These are phyloP conservation scores for Isatis tinctoria DNA, from an alignment of 345 rosid genomes.

Conservation along the genomic window DNA sequence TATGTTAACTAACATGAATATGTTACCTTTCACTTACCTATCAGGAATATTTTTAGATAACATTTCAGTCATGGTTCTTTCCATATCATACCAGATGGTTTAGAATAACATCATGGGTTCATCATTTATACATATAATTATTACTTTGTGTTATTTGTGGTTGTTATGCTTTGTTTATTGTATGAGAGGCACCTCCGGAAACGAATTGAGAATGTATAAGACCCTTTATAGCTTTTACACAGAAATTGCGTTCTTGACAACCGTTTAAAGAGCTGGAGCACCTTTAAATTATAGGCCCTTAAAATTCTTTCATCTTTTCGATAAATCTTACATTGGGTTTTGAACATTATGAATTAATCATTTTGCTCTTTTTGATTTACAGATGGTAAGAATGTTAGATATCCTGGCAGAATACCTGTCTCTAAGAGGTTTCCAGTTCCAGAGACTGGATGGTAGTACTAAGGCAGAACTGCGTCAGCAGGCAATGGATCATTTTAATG, in stretches of 20 bases:
- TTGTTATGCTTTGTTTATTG: not conserved
- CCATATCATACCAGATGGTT: not conserved
- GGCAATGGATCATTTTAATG: conserved; percentile 99
- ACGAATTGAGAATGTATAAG: not conserved
- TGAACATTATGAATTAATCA: not conserved
- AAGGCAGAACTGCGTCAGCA: conserved; percentile 98
- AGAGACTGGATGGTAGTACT: conserved; percentile 99
- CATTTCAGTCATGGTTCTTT: not conserved
- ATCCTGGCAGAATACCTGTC: conserved; percentile 91
- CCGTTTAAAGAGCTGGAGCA: not conserved
- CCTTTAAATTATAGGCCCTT: not conserved
- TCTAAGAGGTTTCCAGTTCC: conserved; percentile 92
- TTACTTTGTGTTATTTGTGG: not conserved
- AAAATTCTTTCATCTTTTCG: not conserved
- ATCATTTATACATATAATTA: not conserved
- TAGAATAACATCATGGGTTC: not conserved
- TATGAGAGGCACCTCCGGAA: not conserved
- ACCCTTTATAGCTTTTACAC: not conserved
- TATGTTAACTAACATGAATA: no score
- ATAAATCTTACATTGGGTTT: not conserved
- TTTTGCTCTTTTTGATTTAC: conserved; percentile 25
- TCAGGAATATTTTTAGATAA: not conserved
- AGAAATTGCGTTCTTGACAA: not conserved
- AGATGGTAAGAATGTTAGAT: conserved; percentile 99
- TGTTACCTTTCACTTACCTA: no score